Conservation (phyloP, 2,329 filamentous ascomycete species). For the Xylariaceae sp. region DNA sequence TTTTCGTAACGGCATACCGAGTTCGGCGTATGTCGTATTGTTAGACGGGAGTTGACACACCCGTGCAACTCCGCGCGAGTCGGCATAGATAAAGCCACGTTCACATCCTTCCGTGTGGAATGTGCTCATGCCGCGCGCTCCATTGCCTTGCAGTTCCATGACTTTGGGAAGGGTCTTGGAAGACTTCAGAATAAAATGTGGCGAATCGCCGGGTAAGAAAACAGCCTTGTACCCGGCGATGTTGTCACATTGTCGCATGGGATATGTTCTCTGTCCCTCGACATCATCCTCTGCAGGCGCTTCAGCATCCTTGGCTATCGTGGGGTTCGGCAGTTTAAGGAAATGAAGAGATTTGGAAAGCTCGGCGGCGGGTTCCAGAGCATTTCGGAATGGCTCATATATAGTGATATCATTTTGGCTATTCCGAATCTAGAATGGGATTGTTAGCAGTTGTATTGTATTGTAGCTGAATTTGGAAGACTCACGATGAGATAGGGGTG, state of each 20-base stretch:
- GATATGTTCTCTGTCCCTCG: slow-evolving; percentile 43
- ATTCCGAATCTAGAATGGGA: slow-evolving; percentile 59
- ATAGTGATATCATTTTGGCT: slow-evolving; percentile 76
- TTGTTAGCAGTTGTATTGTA: slow-evolving; percentile 9
- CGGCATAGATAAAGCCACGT: slow-evolving; percentile 76
- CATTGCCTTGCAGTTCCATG: slow-evolving; percentile 63
- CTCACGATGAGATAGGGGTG: slow-evolving; percentile 78
- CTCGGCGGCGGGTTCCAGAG: slow-evolving; percentile 34
- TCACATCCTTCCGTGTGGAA: slow-evolving; percentile 76
- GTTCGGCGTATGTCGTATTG: slow-evolving; percentile 63
- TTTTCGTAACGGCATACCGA: slow-evolving; percentile 70
- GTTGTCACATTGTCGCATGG: slow-evolving; percentile 55
- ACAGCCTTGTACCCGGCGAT: slow-evolving; percentile 76
- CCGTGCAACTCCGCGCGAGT: slow-evolving; percentile 64
- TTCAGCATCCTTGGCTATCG: slow-evolving; percentile 54
- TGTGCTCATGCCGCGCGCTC: slow-evolving; percentile 64
- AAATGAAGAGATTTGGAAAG: slow-evolving; percentile 63
- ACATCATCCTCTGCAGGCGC: slow-evolving; percentile 47
- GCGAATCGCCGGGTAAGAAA: slow-evolving; percentile 74
- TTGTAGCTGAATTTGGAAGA: not conserved
- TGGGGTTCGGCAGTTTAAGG: slow-evolving; percentile 65
- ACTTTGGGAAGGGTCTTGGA: slow-evolving; percentile 71
- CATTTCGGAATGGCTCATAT: slow-evolving; percentile 70
- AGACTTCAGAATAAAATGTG: slow-evolving; percentile 78
- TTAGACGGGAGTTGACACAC: slow-evolving; percentile 63